A percentile compares a stretch with the other conserved stretches of the same genome.
Conservation (phyloP, 1,139 yeast genomes). For the Blastobotrys aristatus region DNA sequence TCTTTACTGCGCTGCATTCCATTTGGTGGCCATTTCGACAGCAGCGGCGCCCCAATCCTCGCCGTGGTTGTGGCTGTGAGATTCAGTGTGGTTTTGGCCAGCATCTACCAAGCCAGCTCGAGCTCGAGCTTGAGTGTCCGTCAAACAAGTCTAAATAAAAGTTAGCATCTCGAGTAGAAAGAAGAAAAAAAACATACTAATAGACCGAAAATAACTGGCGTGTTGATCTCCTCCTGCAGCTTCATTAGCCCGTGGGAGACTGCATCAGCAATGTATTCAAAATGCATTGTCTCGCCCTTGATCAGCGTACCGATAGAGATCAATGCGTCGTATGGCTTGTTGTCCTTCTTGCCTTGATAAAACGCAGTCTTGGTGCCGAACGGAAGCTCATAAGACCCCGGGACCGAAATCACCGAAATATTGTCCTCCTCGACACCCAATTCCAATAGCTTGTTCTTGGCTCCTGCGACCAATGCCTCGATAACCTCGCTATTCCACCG, state of each 20-base stretch:
- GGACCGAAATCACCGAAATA: constrained; percentile 77
- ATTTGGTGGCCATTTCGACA: constrained; percentile 71
- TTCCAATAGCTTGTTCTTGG: constrained; percentile 51
- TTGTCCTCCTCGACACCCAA: constrained; percentile 72
- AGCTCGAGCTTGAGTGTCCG: constrained; percentile 88
- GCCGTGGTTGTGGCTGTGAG: constrained; percentile 86
- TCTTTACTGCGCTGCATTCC: constrained; percentile 15
- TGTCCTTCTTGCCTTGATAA: constrained; percentile 45
- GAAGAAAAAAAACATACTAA: constrained; percentile 32
- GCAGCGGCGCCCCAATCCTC: constrained; percentile 99
- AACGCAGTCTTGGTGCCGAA: constrained; percentile 60
- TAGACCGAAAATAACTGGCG: constrained; percentile 89
- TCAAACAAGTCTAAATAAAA: constrained; percentile 58
- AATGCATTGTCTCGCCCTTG: constrained; percentile 97
- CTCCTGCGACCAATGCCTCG: constrained; percentile 76
- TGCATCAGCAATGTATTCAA: constrained; percentile 92
- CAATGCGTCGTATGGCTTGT: constrained; percentile 58
- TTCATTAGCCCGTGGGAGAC: constrained; percentile 83
- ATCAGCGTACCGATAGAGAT: constrained; percentile 92
- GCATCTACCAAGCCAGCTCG: constrained; percentile 79
- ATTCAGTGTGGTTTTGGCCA: constrained; percentile 72
- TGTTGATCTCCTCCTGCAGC: constrained; percentile 61
- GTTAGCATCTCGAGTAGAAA: neutral
- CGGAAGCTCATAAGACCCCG: constrained; percentile 93
- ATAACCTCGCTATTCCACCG: constrained; percentile 87